These are phyloP conservation scores for Termitomyces sp. DNA, from an alignment of 768 basidiomycete genomes.

Conservation along the genomic window DNA sequence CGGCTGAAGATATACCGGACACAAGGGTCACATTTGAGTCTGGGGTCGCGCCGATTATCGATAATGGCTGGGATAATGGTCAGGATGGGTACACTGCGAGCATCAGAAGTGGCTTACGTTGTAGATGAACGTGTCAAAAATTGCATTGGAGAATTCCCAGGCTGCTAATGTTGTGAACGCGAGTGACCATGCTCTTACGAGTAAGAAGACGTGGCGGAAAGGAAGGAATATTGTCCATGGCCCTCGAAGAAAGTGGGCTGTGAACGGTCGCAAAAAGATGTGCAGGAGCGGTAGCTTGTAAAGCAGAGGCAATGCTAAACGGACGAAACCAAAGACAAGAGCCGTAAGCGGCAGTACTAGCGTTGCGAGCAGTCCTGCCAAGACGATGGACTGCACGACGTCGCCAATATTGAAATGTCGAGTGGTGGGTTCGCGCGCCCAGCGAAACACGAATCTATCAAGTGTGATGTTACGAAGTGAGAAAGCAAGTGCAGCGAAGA, in stretches of 20 bases:
- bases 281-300: constrained; percentile 51
- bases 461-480: constrained; percentile 54
- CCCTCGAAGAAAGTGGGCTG: constrained; percentile 57
- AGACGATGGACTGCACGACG: constrained; percentile 26
- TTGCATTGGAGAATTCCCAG: constrained; percentile 60
- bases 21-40: constrained; percentile 54
- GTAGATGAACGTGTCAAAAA: constrained; percentile 56
- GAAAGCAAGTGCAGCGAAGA: constrained; percentile 39
- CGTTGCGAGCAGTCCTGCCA: constrained; percentile 35
- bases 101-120: constrained; percentile 34
- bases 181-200: constrained; percentile 44
- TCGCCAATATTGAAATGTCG: constrained; percentile 11
- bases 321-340: constrained; percentile 39
- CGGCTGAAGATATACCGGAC: constrained; percentile 56
- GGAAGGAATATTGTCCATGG: constrained; percentile 50
- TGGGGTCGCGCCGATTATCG: constrained; percentile 36
- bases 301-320: constrained; percentile 46
- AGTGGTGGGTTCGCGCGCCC: constrained; percentile 20
- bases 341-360: constrained; percentile 32
- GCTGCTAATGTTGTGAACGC: constrained; percentile 43
- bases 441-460: constrained; percentile 52
- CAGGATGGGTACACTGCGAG: neutral
- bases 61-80: constrained; percentile 34
- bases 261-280: constrained; percentile 50
- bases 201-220: constrained; percentile 35